These are phyloP conservation scores for Mycena haematopus DNA, from an alignment of 768 basidiomycete species.

Conservation along the genomic window DNA sequence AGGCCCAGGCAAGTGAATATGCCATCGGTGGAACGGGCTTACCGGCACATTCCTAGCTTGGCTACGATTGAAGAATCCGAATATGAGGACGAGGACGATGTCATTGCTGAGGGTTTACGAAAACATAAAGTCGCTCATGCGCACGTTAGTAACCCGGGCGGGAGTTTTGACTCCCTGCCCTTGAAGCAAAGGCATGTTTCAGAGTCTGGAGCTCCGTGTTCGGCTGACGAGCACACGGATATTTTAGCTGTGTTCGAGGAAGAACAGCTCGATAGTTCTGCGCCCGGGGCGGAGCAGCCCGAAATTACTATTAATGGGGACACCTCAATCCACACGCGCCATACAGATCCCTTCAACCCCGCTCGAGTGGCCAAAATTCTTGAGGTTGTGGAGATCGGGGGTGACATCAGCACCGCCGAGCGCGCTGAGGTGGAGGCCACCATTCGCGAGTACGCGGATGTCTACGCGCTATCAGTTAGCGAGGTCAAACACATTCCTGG, in stretches of 20 bases:
- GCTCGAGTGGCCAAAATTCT: background rate
- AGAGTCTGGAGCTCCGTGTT: background rate
- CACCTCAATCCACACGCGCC: too few species aligned
- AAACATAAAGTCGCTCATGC: slow-evolving; percentile 17
- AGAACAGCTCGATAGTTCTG: too few species aligned
- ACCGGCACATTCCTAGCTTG: too few species aligned
- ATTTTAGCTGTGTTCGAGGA: slow-evolving; percentile 4
- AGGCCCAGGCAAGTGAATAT: too few species aligned
- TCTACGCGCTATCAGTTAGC: slow-evolving; percentile 44
- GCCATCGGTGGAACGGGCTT: too few species aligned
- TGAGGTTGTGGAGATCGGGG: slow-evolving; percentile 29
- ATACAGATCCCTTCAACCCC: too few species aligned
- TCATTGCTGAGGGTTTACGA: slow-evolving; percentile 20
- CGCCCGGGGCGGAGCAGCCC: too few species aligned
- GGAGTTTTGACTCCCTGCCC: slow-evolving; percentile 12
- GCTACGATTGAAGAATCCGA: background rate
- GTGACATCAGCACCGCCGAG: slow-evolving; percentile 33
- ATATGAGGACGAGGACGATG: too few species aligned
- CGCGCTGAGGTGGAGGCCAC: slow-evolving; percentile 35
- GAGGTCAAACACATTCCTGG: slow-evolving; percentile 43
- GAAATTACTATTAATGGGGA: too few species aligned
- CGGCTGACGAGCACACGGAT: slow-evolving; percentile 16
- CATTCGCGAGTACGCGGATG: slow-evolving; percentile 42
- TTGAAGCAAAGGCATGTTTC: slow-evolving; percentile 15
- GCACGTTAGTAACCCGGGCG: slow-evolving; percentile 18